Evolutionary conservation across 2,329 filamentous ascomycete genomes (phyloP), one percentile per base, ranked within the genome.

Genomic region (Paraconiothyrium brasiliense): DNA sequence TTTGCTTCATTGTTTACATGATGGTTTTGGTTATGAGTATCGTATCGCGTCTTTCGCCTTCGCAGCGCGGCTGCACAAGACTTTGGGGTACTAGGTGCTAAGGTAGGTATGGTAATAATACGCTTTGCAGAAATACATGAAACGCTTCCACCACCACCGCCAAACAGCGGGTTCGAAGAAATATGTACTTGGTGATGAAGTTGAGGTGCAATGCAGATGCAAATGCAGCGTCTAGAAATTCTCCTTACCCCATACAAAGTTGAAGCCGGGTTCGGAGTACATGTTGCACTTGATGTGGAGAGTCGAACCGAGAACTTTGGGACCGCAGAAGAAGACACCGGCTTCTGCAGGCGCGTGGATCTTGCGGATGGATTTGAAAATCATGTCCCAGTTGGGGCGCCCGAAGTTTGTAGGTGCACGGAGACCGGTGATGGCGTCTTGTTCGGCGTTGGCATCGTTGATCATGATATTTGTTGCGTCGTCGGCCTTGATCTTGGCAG

Each of bases 381-480:
- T 92, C 87, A 92, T 92, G 75, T 95, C 91, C 92, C 92, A 95
- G 80, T 95, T 94, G 16, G 92, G 92, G 27, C 92, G 85, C 57
- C 92, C 92, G 76, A 95, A 93, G 82, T 93, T 95, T 47, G 92
- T 95, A 22, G 92, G 92, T 58, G 91, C 90, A 52, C 91, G 86
- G 34, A 95, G 85, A 58, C 92, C 92, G 0, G 92, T 95, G 76
- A 95, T 94, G 71, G 92, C 89, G 77, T 95, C 92, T 78, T 90
- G 91, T 76, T 94, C 91, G 67, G 90, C 90, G 74, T 93, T 92
- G 76, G 90, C 91, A 71, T 94, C 91, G 81, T 94, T 94, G 84
- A 94, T 93, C 91, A 94, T 94, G 81, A 95, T 94, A 81, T 95
- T 94, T 49, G 91, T 93, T 54, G 92, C 92, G 74, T 94, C 92